Evolutionary conservation across 2,329 filamentous ascomycete species (phyloP).

Genomic region (Decorospora gaudefroyi): DNA sequence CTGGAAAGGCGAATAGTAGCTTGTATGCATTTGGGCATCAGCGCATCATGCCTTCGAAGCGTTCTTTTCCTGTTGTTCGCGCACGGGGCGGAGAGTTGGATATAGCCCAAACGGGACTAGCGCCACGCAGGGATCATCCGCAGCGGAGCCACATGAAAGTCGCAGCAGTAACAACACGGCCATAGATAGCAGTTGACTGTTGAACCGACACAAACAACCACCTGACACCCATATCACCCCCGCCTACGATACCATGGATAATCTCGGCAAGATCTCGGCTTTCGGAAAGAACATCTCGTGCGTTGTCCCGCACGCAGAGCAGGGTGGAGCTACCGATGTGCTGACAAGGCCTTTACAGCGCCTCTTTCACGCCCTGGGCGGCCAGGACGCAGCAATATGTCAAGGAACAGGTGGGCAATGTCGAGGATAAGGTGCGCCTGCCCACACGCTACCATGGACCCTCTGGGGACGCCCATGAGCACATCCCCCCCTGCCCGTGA

Average conservation of each 20-base stretch:
- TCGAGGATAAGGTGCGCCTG: constrained; percentile 78
- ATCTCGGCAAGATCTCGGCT: constrained; percentile 72
- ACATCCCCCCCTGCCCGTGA: not conserved
- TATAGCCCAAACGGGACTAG: constrained; percentile 12
- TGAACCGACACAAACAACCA: not conserved
- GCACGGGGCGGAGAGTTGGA: not conserved
- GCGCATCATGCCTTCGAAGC: too few relatives aligned
- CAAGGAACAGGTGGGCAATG: constrained; percentile 95
- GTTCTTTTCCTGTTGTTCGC: too few relatives aligned
- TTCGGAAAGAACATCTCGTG: constrained; percentile 74
- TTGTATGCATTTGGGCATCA: not conserved
- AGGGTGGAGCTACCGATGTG: constrained; percentile 21
- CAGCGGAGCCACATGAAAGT: constrained; percentile 34
- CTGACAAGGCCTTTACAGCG: constrained; percentile 62
- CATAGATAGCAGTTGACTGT: too few relatives aligned
- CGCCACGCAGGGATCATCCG: constrained; percentile 24
- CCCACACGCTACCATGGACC: too few relatives aligned
- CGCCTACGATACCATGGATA: constrained; percentile 61
- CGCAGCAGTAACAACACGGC: constrained; percentile 19
- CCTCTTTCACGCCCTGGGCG: constrained; percentile 87
- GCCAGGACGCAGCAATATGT: constrained; percentile 95
- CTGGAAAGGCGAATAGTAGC: too few relatives aligned
- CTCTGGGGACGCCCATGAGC: too few relatives aligned
- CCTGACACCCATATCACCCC: constrained; percentile 7
- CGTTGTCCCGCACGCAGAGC: constrained; percentile 17